Evolutionary conservation across 139 green algal genomes (phyloP), one percentile per base, ranked within the genome.

Genomic region (Coelastrella sp.): DNA sequence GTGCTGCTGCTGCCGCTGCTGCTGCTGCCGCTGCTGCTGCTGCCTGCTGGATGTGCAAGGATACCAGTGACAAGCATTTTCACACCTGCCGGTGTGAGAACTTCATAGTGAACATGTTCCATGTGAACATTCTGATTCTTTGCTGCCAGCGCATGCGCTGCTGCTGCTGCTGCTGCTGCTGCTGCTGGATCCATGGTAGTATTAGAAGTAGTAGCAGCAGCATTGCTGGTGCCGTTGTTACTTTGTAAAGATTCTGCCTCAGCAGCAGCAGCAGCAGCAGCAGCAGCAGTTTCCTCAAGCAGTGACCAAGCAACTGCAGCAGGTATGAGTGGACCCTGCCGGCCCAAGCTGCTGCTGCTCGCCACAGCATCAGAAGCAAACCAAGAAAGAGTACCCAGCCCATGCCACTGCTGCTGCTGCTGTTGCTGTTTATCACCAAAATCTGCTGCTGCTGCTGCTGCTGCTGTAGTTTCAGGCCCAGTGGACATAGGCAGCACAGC

Each of bases 391-490:
- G 66, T 88, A 4, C 68, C 68, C 19, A 88, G 61, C 8, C 84
- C 84, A 88, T 81, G 84, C 66, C 66, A 88, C n/a, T 87, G 80
- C 82, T 87, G 82, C 60, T 78, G 60, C 68, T 70, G 68, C 68
- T 80, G 82, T 22, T 57, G 75, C 11, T 12, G 24, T 8, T 79
- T 22, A 57, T 15, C 80, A 74, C 22, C 59, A 7, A 22, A 19
- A 25, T 0, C 66, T 72, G 11, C 1, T 82, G 84, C 68, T 56
- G 35, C 49, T 59, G 84, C 49, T 78, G 58, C 84, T 82, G 68
- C 68, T 72, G 35, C 84, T 66, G 27, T 14, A 20, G 19, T 66
- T 14, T 7, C 17, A 65, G 8, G 7, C 58, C 66, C 66, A 79
- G 76, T 57, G 7, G 84, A 81, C 19, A 8, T 85, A 0, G 86